Evolutionary conservation across 1,139 yeast genomes (phyloP), one percentile per base, ranked within the genome.

Genomic region (Yamadazyma triangularis): DNA sequence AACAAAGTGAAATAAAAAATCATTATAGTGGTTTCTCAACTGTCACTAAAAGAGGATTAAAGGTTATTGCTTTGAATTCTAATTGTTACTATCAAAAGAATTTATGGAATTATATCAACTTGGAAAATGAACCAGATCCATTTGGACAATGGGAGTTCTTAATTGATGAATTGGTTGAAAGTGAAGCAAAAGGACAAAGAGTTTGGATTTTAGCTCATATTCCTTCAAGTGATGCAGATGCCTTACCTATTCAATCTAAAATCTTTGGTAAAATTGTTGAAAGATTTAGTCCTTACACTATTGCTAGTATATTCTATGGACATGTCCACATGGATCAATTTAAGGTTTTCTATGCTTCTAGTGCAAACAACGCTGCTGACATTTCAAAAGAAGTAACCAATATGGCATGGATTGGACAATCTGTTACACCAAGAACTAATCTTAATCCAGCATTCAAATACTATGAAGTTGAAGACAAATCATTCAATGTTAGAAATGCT

Each of bases 201-300:
- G 88, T 79, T 4, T 81, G 88, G 88, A 64, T 81, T 35, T 67
- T 78, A 50, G 77, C 84, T 14, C 88, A 81, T 49, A 76, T 80
- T 30, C 87, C 88, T 24, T 63, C 72, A 4, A 70, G 75, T 14
- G 71, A 66, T 36, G 30, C 20, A 22, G 84, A 79, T 42, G 65
- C 81, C 12, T 56, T 80, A 32, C 86, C 87, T n/a, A 60, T 76
- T 25, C 80, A 77, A 30, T 70, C 84, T 8, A 61, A 70, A 29
- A 60, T 76, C 26, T 74, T 79, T 39, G 61, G 70, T 23, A 73
- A 73, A 40, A 74, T 80, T 29, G 68, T 81, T 15, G 77, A 77
- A 44, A 66, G 88, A 47, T 81, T 79, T 50, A 73, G 83, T 24
- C 86, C 86, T 15, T 72, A 69, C 44, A 77, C 83, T 9, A 77